These are phyloP conservation scores for Nicotiana tomentosiformis DNA, from an alignment of 257 asterid genomes.

Conservation along the genomic window DNA sequence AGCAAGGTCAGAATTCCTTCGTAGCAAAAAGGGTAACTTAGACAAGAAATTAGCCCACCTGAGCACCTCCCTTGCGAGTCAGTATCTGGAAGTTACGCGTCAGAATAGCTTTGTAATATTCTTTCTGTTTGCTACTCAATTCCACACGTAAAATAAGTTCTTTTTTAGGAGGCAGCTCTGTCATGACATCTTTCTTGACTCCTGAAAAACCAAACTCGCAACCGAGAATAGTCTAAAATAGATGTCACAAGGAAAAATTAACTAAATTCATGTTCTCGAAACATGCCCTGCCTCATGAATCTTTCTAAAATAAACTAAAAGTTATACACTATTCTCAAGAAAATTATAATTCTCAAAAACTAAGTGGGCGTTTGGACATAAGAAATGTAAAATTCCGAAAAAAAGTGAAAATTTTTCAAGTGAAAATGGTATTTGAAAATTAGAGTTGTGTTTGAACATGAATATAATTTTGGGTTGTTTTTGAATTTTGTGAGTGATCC, in stretches of 20 bases:
- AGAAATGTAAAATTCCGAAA: background rate
- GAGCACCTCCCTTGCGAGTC: conserved; percentile 96
- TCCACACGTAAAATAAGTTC: conserved; percentile 96
- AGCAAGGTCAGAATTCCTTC: conserved; percentile 12
- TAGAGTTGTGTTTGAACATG: too few relatives aligned
- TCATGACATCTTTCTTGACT: conserved; percentile 94
- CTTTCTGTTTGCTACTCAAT: conserved; percentile 91
- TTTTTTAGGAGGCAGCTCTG: conserved; percentile 88
- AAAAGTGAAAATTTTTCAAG: too few relatives aligned
- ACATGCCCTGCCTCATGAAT: background rate
- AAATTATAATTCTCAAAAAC: too few relatives aligned
- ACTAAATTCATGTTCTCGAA: background rate
- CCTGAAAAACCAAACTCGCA: conserved; percentile 45
- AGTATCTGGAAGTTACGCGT: conserved; percentile 92
- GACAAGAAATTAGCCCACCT: conserved; percentile 43
- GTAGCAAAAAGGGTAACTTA: conserved; percentile 13
- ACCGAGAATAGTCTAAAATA: background rate
- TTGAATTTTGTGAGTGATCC: too few relatives aligned
- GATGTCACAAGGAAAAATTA: background rate
- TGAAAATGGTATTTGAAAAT: too few relatives aligned
- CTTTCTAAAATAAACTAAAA: background rate
- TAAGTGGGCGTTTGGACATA: background rate
- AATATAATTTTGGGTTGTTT: too few relatives aligned
- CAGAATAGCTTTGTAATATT: conserved; percentile 89
- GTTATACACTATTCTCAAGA: background rate